Percentiles rank a stretch among this genome's conserved stretches.
phyloP scores from a whole-genome alignment of 2,329 filamentous ascomycete genomes.

The Fusarium fracticaudum region DNA sequence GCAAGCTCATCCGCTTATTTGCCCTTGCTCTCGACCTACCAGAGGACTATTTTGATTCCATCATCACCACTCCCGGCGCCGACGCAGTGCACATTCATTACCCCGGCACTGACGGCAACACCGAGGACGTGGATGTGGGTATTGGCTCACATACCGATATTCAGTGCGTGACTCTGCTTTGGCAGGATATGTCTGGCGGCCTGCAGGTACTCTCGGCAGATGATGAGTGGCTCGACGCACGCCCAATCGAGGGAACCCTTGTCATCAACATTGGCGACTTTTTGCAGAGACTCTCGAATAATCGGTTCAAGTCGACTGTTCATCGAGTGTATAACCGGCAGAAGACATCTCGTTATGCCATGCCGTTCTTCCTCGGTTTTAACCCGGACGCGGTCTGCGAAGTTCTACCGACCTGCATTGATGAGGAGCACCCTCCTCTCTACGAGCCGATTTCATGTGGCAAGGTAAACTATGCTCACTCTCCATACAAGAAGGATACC shows the following conservation, averaged over 20 bases:
- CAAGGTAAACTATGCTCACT: neutral
- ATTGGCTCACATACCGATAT: conserved; percentile 12
- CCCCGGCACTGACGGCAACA: neutral
- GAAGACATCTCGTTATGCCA: conserved; percentile 2
- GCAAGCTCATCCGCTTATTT: conserved; percentile 1
- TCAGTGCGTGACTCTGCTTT: conserved; percentile 10
- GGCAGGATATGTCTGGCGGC: conserved; percentile 12
- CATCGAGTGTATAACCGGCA: conserved; percentile 10
- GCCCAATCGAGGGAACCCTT: neutral
- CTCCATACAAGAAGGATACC: rapidly evolving
- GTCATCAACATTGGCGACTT: conserved; percentile 15
- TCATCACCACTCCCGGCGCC: conserved; percentile 1
- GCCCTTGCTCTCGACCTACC: conserved; percentile 2
- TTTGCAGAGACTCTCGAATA: neutral
- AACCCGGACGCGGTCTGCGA: conserved; percentile 13
- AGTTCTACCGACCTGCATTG: neutral
- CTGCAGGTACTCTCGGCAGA: conserved; percentile 6
- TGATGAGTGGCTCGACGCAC: conserved; percentile 11
- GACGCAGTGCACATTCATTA: conserved; percentile 17
- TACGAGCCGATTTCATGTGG: conserved; percentile 15
- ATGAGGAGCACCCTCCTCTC: neutral
- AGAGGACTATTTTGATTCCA: conserved; percentile 2
- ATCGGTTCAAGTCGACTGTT: conserved; percentile 8
- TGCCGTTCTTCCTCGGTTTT: neutral
- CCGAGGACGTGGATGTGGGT: neutral